Evolutionary conservation across 148 eudicot species (phyloP).

Genomic region (Fallopia convolvulus): DNA sequence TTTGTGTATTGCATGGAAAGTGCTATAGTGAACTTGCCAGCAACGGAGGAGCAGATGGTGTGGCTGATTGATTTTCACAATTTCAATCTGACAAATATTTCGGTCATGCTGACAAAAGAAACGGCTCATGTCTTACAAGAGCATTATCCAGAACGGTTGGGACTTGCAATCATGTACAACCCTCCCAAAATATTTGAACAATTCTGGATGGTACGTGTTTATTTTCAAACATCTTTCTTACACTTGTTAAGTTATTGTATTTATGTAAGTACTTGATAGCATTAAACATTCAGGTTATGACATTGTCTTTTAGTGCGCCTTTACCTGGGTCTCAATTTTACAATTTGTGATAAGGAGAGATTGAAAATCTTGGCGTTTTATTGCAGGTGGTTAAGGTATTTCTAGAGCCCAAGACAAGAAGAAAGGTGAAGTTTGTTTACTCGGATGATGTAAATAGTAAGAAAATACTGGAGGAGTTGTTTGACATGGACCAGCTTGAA

Average conservation of each 20-base stretch:
- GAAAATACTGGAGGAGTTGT: conserved; percentile 62
- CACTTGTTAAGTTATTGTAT: no score
- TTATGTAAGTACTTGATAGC: no score
- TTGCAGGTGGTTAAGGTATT: conserved; percentile 73
- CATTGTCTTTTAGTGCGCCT: not conserved
- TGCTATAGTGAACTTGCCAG: conserved; percentile 64
- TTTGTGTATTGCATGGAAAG: conserved; percentile 88
- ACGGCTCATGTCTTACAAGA: conserved; percentile 77
- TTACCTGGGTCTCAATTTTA: no score
- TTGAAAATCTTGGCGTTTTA: not conserved
- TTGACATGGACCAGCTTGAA: conserved; percentile 66
- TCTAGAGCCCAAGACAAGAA: conserved; percentile 77
- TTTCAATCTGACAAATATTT: conserved; percentile 52
- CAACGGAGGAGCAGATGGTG: conserved; percentile 71
- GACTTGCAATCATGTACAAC: conserved; percentile 64
- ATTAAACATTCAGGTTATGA: not conserved
- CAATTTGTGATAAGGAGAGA: not conserved
- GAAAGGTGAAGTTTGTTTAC: conserved; percentile 81
- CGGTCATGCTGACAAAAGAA: conserved; percentile 60
- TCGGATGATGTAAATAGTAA: conserved; percentile 40
- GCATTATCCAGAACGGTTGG: conserved; percentile 86
- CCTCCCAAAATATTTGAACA: conserved; percentile 89
- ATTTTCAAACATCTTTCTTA: not conserved
- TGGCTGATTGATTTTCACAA: conserved; percentile 85
- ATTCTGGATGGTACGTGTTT: conserved; percentile 53